phyloP scores from a whole-genome alignment of 116 monocot species.

The Thalassia testudinum region DNA sequence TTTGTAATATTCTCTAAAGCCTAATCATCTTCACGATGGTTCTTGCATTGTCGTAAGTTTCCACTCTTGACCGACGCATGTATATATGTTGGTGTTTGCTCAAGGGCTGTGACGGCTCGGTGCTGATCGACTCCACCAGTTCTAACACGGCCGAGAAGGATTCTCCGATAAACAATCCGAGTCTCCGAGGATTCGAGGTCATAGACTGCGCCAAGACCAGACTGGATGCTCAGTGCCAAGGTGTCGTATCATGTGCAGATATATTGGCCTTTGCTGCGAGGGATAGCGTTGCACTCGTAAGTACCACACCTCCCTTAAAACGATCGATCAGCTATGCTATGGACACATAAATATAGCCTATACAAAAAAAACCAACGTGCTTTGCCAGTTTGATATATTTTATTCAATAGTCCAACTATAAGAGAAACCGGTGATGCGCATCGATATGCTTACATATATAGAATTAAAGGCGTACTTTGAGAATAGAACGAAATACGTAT shows the following conservation, averaged over 20 bases:
- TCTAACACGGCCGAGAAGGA: slow-evolving; percentile 17
- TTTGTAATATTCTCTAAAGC: too few relatives aligned
- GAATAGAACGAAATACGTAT: too few relatives aligned
- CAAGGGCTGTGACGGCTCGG: slow-evolving; percentile 24
- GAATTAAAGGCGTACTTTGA: too few relatives aligned
- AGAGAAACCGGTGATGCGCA: too few relatives aligned
- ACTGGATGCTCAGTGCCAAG: slow-evolving; percentile 15
- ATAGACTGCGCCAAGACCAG: slow-evolving; percentile 20
- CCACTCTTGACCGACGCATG: too few relatives aligned
- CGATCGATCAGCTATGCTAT: too few relatives aligned
- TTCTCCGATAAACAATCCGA: slow-evolving; percentile 1
- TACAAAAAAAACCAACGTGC: too few relatives aligned
- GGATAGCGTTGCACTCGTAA: slow-evolving; percentile 8
- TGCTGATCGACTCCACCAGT: slow-evolving; percentile 17
- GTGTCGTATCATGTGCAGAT: slow-evolving; percentile 33
- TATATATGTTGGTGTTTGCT: background rate
- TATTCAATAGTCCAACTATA: too few relatives aligned
- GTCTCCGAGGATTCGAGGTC: slow-evolving; percentile 29
- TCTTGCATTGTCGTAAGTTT: background rate
- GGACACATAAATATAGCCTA: too few relatives aligned
- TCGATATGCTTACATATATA: too few relatives aligned
- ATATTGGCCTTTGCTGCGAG: slow-evolving; percentile 31
- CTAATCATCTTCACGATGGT: background rate
- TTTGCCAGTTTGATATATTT: too few relatives aligned
- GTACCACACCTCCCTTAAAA: too few relatives aligned